These are phyloP conservation scores for Lachnum nothofagi DNA, from an alignment of 2,329 filamentous ascomycete genomes.

Conservation along the genomic window DNA sequence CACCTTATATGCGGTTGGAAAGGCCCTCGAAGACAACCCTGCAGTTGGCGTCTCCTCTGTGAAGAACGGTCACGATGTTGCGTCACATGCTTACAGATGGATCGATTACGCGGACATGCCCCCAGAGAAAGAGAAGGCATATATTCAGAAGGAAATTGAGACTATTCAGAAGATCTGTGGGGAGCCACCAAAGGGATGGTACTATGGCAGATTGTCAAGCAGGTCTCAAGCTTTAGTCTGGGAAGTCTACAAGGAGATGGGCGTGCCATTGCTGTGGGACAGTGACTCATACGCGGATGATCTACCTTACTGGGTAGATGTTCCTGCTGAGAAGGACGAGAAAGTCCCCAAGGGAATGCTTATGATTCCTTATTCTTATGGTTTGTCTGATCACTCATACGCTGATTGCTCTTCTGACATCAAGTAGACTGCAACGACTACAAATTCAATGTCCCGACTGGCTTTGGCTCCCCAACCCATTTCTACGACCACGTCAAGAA, in stretches of 20 bases:
- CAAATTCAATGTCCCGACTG: slow-evolving; percentile 28
- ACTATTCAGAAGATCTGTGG: slow-evolving; percentile 34
- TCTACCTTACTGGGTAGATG: slow-evolving; percentile 51
- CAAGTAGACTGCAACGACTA: slow-evolving; percentile 44
- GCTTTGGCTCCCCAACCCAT: slow-evolving; percentile 22
- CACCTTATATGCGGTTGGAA: slow-evolving; percentile 39
- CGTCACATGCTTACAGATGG: slow-evolving; percentile 40
- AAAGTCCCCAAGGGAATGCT: slow-evolving; percentile 42
- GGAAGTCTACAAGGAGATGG: slow-evolving; percentile 48
- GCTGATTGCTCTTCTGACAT: background rate
- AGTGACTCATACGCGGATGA: slow-evolving; percentile 51
- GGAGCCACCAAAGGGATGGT: slow-evolving; percentile 34
- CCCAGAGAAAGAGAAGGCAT: slow-evolving; percentile 36
- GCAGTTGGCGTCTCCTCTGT: slow-evolving; percentile 37
- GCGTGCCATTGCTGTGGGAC: slow-evolving; percentile 45
- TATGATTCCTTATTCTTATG: slow-evolving; percentile 49
- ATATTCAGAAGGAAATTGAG: slow-evolving; percentile 36
- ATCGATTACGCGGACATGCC: slow-evolving; percentile 39
- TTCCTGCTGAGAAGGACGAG: slow-evolving; percentile 43
- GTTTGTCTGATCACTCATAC: slow-evolving; percentile 1
- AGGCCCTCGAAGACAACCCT: slow-evolving; percentile 39
- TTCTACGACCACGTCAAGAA: slow-evolving; percentile 41
- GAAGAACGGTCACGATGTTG: slow-evolving; percentile 39
- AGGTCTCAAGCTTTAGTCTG: slow-evolving; percentile 43
- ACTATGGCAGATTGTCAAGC: slow-evolving; percentile 34